Conservation (phyloP, 352 stramenopile genomes). For the Peronosclerospora sorghi region DNA sequence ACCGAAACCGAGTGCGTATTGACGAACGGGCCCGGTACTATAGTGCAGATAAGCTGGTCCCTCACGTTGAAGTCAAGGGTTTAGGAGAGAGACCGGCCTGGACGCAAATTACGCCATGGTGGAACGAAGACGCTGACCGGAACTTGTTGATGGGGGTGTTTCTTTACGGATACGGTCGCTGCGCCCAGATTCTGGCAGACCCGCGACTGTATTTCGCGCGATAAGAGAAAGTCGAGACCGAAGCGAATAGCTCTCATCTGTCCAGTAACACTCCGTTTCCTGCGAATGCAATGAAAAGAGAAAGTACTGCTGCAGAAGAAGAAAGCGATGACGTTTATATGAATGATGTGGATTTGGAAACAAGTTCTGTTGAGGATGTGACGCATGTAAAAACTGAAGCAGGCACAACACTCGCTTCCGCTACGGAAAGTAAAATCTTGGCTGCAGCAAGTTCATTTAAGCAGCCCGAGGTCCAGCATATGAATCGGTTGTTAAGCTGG, state of each 20-base stretch:
- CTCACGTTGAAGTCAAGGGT: constrained; percentile 48
- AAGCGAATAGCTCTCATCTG: constrained; percentile 1
- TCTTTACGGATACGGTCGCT: constrained; percentile 77
- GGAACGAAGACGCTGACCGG: constrained; percentile 69
- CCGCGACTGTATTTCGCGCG: constrained; percentile 58
- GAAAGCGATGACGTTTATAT: constrained; percentile 18
- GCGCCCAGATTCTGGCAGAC: constrained; percentile 70
- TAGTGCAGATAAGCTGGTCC: constrained; percentile 52
- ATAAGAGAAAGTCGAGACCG: constrained; percentile 35
- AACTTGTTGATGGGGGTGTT: constrained; percentile 80
- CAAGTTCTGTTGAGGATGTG: constrained; percentile 27
- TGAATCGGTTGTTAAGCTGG: constrained; percentile 83
- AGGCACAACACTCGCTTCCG: neutral
- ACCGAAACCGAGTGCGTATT: constrained; percentile 34
- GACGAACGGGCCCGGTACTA: constrained; percentile 70
- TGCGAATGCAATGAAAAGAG: constrained; percentile 9
- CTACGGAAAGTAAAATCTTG: constrained; percentile 1
- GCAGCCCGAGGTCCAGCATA: constrained; percentile 82
- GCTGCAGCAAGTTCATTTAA: constrained; percentile 45
- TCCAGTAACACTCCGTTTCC: neutral
- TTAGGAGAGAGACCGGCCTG: constrained; percentile 66
- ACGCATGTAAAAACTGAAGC: constrained; percentile 20
- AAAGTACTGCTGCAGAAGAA: constrained; percentile 2
- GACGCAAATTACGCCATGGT: constrained; percentile 80
- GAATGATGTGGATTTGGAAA: constrained; percentile 39